Conservation (phyloP, 108 stramenopile species). For the Cyclotella kingstonii region DNA sequence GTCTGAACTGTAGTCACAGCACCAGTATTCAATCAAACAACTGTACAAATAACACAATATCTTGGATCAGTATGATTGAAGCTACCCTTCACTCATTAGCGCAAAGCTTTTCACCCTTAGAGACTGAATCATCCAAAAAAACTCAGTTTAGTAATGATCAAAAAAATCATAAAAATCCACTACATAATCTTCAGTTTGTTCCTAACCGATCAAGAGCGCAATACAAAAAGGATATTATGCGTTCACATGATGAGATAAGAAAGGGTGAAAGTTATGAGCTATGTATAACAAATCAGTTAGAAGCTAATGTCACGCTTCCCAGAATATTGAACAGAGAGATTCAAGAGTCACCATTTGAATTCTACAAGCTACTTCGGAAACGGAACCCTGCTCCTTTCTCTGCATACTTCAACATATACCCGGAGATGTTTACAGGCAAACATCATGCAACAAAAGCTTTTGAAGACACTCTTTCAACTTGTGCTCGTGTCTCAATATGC, state of each 20-base stretch:
- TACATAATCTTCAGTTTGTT: constrained; percentile 33
- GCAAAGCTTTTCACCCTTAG: background rate
- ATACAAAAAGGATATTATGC: constrained; percentile 60
- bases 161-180: background rate
- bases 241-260: constrained; percentile 76
- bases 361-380: constrained; percentile 73
- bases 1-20: too few species aligned
- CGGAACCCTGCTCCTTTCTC: constrained; percentile 94
- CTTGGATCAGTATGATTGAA: constrained; percentile 57
- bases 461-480: background rate
- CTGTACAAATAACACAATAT: too few species aligned
- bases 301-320: constrained; percentile 37
- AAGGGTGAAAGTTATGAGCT: constrained; percentile 91
- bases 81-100: constrained; percentile 12
- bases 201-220: constrained; percentile 56
- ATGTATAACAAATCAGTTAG: constrained; percentile 89
- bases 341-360: constrained; percentile 50
- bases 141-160: too few species aligned
- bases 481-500: constrained; percentile 72
- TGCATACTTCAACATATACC: constrained; percentile 65
- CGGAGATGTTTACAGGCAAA: too few species aligned
- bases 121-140: background rate
- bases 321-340: background rate
- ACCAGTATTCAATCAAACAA: too few species aligned
- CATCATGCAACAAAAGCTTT: background rate